Conservation (phyloP, 2,329 filamentous ascomycete species). For the Nemania sp. region DNA sequence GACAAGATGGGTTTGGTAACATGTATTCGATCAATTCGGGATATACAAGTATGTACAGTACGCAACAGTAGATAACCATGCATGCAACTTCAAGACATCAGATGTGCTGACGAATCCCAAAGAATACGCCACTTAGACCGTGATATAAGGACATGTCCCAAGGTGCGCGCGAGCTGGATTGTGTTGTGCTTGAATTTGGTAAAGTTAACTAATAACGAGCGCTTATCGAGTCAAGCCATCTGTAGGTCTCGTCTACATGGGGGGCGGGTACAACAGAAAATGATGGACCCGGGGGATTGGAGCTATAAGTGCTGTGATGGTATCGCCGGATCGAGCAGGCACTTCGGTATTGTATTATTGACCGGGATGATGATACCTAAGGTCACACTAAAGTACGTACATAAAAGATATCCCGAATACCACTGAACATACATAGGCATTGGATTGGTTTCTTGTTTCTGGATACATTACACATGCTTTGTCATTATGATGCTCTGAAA, state of each 20-base stretch:
- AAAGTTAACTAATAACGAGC: conserved; percentile 27
- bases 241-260: conserved; percentile 34
- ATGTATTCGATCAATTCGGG: background rate
- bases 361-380: conserved; percentile 28
- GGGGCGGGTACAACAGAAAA: conserved; percentile 28
- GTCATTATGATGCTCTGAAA: conserved; percentile 14
- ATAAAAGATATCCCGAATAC: conserved; percentile 25
- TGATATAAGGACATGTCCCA: conserved; percentile 2
- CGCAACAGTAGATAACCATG: background rate
- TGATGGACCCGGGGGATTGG: conserved; percentile 38
- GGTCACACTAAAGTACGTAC: conserved; percentile 16
- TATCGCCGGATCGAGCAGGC: conserved; percentile 33
- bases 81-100: background rate
- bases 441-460: conserved; percentile 20
- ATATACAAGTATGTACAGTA: background rate
- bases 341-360: conserved; percentile 29
- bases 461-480: conserved; percentile 35
- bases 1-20: background rate
- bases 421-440: conserved; percentile 13
- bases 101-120: conserved; percentile 2
- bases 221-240: conserved; percentile 31
- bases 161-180: conserved; percentile 4
- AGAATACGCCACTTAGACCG: background rate
- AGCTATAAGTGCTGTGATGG: conserved; percentile 32
- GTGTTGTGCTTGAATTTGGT: conserved; percentile 4